Percentiles rank a stretch among this genome's conserved stretches.
Conservation (phyloP, 768 basidiomycete species). For the Amylocystis lapponica region DNA sequence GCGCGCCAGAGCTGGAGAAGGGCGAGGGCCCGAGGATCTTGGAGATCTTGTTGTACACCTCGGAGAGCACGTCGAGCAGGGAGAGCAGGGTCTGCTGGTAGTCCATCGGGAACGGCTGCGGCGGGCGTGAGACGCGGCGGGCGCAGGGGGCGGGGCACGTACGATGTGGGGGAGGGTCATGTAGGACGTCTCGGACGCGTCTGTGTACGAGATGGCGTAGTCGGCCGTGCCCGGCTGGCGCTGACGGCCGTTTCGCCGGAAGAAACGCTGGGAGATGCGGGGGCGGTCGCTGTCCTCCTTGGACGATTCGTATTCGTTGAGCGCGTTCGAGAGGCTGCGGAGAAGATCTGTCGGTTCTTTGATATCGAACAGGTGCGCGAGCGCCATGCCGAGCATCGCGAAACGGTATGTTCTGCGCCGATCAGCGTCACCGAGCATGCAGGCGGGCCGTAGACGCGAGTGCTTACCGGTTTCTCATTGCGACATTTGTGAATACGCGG, state of each 20-base stretch:
- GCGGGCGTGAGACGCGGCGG: slow-evolving; percentile 4
- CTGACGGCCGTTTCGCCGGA: slow-evolving; percentile 53
- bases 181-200: slow-evolving; percentile 61
- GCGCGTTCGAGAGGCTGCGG: slow-evolving; percentile 61
- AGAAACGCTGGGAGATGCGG: slow-evolving; percentile 45
- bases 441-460: too few relatives aligned
- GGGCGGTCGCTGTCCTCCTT: slow-evolving; percentile 71
- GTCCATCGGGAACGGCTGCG: slow-evolving; percentile 82
- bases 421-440: not conserved
- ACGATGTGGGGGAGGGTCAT: slow-evolving; percentile 74
- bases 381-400: slow-evolving; percentile 80
- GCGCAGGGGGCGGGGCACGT: slow-evolving; percentile 19
- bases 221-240: slow-evolving; percentile 51
- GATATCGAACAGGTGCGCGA: slow-evolving; percentile 78
- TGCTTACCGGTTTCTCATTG: slow-evolving; percentile 78
- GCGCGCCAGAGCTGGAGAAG: slow-evolving; percentile 60
- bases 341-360: slow-evolving; percentile 76
- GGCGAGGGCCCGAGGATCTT: slow-evolving; percentile 80
- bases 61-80: slow-evolving; percentile 82
- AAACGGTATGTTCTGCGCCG: slow-evolving; percentile 68
- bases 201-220: slow-evolving; percentile 54
- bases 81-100: slow-evolving; percentile 88
- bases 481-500: slow-evolving; percentile 62
- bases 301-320: slow-evolving; percentile 73
- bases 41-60: slow-evolving; percentile 83